Evolutionary conservation across 2,329 filamentous ascomycete species (phyloP).

Genomic region (Elsinoe australis): DNA sequence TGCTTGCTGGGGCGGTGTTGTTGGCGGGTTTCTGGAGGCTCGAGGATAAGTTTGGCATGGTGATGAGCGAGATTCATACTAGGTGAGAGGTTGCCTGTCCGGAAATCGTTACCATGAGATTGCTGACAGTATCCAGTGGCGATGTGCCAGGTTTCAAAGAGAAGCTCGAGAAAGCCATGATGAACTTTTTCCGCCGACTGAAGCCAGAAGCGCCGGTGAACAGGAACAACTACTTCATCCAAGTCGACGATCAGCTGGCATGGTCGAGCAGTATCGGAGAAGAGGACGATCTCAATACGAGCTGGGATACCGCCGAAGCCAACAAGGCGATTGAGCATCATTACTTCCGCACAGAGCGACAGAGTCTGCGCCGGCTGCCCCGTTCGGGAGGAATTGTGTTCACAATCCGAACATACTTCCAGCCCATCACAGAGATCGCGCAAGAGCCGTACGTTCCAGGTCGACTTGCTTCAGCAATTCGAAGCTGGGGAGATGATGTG

Average conservation of each 20-base stretch:
- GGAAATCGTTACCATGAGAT: background rate
- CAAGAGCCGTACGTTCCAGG: slow-evolving; percentile 71
- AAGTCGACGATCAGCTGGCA: slow-evolving; percentile 68
- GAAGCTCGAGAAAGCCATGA: slow-evolving; percentile 70
- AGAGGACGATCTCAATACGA: slow-evolving; percentile 58
- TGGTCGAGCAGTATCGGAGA: slow-evolving; percentile 70
- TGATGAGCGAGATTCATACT: slow-evolving; percentile 69
- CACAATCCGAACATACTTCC: slow-evolving; percentile 74
- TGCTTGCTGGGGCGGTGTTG: slow-evolving; percentile 67
- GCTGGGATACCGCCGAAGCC: slow-evolving; percentile 71
- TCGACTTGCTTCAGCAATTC: slow-evolving; percentile 64
- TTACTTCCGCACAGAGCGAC: slow-evolving; percentile 68
- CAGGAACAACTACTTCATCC: slow-evolving; percentile 80
- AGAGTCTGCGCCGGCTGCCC: slow-evolving; percentile 50
- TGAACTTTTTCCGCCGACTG: slow-evolving; percentile 69
- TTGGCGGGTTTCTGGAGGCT: slow-evolving; percentile 79
- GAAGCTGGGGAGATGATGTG: slow-evolving; percentile 76
- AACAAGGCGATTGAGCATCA: slow-evolving; percentile 65
- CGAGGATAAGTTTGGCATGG: slow-evolving; percentile 73
- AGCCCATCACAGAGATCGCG: slow-evolving; percentile 59
- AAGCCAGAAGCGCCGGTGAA: slow-evolving; percentile 58
- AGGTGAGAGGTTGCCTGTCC: slow-evolving; percentile 13
- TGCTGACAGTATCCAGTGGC: slow-evolving; percentile 41
- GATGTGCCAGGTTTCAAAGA: slow-evolving; percentile 64
- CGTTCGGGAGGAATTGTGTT: slow-evolving; percentile 51